Base-by-base conservation (phyloP, 768 basidiomycete species). In the Amanita exitialis region DNA sequence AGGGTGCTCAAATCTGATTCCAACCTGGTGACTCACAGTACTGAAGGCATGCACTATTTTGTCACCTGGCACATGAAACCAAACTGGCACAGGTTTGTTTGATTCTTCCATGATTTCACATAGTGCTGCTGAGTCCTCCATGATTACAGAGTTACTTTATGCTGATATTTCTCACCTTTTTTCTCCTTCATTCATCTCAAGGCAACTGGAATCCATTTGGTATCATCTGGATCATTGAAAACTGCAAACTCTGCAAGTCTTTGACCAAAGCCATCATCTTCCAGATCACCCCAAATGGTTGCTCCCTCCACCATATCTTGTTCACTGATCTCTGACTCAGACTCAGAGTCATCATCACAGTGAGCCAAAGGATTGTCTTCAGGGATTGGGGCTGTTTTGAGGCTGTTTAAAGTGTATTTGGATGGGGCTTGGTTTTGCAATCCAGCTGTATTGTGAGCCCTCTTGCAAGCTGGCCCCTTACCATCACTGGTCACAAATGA, bases 121-220 rank as follows among this genome's bases (percentile, higher is more conserved):
- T 57, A 52, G 44, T 25, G 38, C 39, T 47, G 49, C 38, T 38
- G 53, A n/a, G 53, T 52, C 10, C 44, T 43, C 34, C 3, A 0
- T 10, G 56, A 52, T 27, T 57, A 8, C 25, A 7, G 43, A 7
- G 5, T n/a, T n/a, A n/a, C n/a, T n/a, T n/a, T n/a, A n/a, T n/a
- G n/a, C n/a, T n/a, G n/a, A n/a, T 6, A 5, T 34, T 23, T 21
- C 15, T 38, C 35, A 37, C 23, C 35, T 27, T 38, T 50, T 42
- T 30, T 23, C 28, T 7, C 21, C 38, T 25, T 25, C 36, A 7
- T 41, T 13, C 16, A 10, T 25, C 49, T 43, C 38, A 51, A 10
- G 20, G 21, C 21, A 42, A 27, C 28, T 15, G 49, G 37, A 37
- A 53, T 44, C 42, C 42, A 44, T 44, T 44, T 5, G 13, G 16